Conservation (phyloP, 2,329 filamentous ascomycete genomes). For the Phialocephala subalpina region DNA sequence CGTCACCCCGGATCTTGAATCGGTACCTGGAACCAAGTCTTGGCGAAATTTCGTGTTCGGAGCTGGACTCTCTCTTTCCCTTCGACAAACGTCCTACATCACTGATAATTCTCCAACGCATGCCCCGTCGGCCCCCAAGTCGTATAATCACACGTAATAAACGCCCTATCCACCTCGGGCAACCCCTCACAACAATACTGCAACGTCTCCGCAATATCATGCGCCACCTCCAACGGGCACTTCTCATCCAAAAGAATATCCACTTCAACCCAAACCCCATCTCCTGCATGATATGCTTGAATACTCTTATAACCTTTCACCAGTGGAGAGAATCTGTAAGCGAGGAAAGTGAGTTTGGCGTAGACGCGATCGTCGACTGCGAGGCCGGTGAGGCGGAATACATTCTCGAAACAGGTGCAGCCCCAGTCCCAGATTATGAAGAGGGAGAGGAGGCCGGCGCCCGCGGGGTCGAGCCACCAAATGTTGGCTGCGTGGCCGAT, state of each 20-base stretch:
- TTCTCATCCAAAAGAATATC: slow-evolving; percentile 62
- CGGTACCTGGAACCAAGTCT: neutral
- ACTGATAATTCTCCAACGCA: slow-evolving; percentile 30
- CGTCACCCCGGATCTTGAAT: neutral
- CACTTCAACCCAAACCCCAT: slow-evolving; percentile 67
- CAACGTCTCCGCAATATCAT: slow-evolving; percentile 66
- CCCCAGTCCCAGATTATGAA: slow-evolving; percentile 75
- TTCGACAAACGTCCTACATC: neutral
- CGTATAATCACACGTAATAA: slow-evolving; percentile 47
- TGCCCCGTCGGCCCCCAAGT: slow-evolving; percentile 37
- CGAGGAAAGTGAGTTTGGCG: slow-evolving; percentile 64
- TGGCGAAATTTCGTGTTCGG: neutral
- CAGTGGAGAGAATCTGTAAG: slow-evolving; percentile 58
- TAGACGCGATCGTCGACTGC: slow-evolving; percentile 55
- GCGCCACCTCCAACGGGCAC: slow-evolving; percentile 55
- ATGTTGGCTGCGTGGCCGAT: slow-evolving; percentile 62
- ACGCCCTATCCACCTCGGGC: slow-evolving; percentile 45
- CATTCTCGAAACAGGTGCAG: slow-evolving; percentile 64
- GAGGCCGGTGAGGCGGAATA: slow-evolving; percentile 62
- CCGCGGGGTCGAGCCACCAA: slow-evolving; percentile 71
- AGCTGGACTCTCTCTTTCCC: neutral
- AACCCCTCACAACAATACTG: slow-evolving; percentile 65
- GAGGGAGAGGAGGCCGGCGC: slow-evolving; percentile 66
- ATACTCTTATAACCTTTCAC: slow-evolving; percentile 59
- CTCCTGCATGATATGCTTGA: slow-evolving; percentile 64